phyloP scores from a whole-genome alignment of 495 filamentous ascomycete genomes.

The Beverwykella pulmonaria region DNA sequence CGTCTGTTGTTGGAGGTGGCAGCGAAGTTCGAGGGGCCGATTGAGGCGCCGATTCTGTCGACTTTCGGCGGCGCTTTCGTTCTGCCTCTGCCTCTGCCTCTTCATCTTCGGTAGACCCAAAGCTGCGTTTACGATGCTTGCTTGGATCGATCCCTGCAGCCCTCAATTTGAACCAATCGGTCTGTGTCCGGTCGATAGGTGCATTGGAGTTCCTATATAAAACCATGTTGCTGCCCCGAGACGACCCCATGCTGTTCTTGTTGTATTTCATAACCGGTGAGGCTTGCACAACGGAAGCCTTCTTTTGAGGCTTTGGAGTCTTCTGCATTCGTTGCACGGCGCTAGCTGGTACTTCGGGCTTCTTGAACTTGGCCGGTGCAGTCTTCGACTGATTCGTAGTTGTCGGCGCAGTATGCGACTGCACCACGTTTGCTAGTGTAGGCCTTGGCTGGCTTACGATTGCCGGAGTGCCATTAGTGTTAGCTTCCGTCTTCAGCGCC shows the following conservation, averaged over 20 bases:
- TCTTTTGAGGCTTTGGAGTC: not conserved
- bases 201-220: conserved; percentile 27
- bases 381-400: not conserved
- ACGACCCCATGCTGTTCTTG: not conserved
- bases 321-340: not conserved
- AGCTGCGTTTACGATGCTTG: conserved; percentile 27
- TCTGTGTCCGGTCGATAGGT: conserved; percentile 43
- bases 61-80: not conserved
- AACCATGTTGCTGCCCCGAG: not conserved
- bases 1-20: conserved; percentile 32
- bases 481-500: not conserved
- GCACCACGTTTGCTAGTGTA: not conserved
- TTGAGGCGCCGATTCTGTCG: not conserved
- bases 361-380: conserved; percentile 8
- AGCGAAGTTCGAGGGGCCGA: conserved; percentile 8
- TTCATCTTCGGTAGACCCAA: not conserved
- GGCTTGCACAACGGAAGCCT: conserved; percentile 13
- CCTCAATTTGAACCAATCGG: conserved; percentile 53
- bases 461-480: not conserved
- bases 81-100: not conserved
- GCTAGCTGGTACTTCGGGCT: conserved; percentile 8
- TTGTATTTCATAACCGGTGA: not conserved
- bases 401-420: not conserved
- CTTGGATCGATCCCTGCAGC: conserved; percentile 47
- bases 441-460: not conserved